phyloP scores from a whole-genome alignment of 169 alveolate genomes.

The Theileria equi region DNA sequence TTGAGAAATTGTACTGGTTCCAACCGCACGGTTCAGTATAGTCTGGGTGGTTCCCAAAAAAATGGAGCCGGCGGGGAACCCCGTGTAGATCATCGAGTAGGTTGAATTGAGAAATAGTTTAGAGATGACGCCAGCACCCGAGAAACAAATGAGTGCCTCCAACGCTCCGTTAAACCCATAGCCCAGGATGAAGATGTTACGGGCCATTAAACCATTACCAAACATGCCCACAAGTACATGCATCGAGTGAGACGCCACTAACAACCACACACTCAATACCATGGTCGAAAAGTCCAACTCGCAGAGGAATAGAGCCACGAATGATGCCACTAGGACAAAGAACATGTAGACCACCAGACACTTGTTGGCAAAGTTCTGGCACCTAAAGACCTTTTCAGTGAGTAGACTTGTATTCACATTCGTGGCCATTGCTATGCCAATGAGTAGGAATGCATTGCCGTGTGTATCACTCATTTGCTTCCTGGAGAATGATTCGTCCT shows the following conservation, averaged over 20 bases:
- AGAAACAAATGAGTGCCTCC: background rate
- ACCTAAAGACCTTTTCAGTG: slow-evolving; percentile 8
- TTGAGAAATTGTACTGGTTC: background rate
- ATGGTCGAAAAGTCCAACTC: background rate
- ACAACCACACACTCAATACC: background rate
- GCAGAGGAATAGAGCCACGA: background rate
- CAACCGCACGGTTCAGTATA: slow-evolving; percentile 7
- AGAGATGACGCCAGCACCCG: slow-evolving; percentile 13
- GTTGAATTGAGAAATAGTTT: slow-evolving; percentile 11
- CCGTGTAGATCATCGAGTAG: slow-evolving; percentile 1
- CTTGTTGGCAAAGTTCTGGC: slow-evolving; percentile 17
- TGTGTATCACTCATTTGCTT: background rate
- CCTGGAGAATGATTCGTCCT: too few relatives aligned
- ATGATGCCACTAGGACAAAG: background rate
- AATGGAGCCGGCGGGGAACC: slow-evolving; percentile 4
- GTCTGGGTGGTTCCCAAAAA: slow-evolving; percentile 8
- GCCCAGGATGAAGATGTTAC: background rate
- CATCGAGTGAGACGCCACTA: background rate
- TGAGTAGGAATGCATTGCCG: slow-evolving; percentile 1
- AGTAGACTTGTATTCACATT: slow-evolving; percentile 11
- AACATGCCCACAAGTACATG: slow-evolving; percentile 5
- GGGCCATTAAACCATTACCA: slow-evolving; percentile 8
- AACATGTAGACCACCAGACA: slow-evolving; percentile 4
- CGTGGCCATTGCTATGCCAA: slow-evolving; percentile 5
- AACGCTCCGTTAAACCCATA: slow-evolving; percentile 4